Conservation (phyloP, 768 basidiomycete genomes). For the Pleurotus tuber-regium region DNA sequence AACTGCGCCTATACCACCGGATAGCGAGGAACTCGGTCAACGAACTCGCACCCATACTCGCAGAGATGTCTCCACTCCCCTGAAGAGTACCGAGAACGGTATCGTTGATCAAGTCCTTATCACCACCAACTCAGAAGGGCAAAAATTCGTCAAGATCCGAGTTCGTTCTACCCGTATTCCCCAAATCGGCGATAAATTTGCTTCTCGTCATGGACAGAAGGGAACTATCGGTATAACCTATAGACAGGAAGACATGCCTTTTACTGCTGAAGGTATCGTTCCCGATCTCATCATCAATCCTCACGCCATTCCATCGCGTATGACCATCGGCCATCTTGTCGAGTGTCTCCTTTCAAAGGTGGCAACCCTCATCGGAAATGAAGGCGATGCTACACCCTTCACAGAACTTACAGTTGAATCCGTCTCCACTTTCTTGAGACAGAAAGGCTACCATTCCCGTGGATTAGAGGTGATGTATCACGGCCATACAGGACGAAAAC, state of each 20-base stretch:
- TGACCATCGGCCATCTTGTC: slow-evolving; percentile 99
- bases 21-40: slow-evolving; percentile 96
- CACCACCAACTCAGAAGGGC: slow-evolving; percentile 93
- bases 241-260: slow-evolving; percentile 99
- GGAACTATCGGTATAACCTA: slow-evolving; percentile 99
- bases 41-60: slow-evolving; percentile 91
- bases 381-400: slow-evolving; percentile 98
- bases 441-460: slow-evolving; percentile 94
- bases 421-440: slow-evolving; percentile 87
- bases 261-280: slow-evolving; percentile 94
- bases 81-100: slow-evolving; percentile 97
- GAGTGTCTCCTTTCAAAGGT: slow-evolving; percentile 97
- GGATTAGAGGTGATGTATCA: slow-evolving; percentile 99
- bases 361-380: slow-evolving; percentile 92
- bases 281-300: slow-evolving; percentile 99
- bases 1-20: slow-evolving; percentile 94
- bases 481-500: slow-evolving; percentile 96
- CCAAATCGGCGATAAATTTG: slow-evolving; percentile 99
- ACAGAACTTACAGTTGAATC: slow-evolving; percentile 97
- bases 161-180: slow-evolving; percentile 95
- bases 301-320: slow-evolving; percentile 99
- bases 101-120: slow-evolving; percentile 97
- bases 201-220: slow-evolving; percentile 99
- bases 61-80: slow-evolving; percentile 94
- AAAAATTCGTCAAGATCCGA: slow-evolving; percentile 98